Percentiles rank a stretch among this genome's conserved stretches.
These are phyloP conservation scores for Zygotorulaspora sp. DNA, from an alignment of 805 yeast species.

Conservation along the genomic window DNA sequence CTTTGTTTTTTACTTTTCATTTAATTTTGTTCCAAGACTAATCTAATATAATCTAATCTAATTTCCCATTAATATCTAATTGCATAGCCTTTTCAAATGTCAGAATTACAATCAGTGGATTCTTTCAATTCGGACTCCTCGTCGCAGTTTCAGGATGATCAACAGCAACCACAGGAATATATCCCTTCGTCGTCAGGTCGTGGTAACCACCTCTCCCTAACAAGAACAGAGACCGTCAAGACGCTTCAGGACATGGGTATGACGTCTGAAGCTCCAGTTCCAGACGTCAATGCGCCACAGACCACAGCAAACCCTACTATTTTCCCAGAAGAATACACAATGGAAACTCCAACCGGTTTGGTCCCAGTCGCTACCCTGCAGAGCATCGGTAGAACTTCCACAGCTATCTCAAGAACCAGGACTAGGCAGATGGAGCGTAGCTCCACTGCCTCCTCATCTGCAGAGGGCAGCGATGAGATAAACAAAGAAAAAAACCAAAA, in stretches of 20 bases:
- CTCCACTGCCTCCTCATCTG: slow-evolving; percentile 29
- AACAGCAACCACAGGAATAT: slow-evolving; percentile 28
- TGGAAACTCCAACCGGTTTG: slow-evolving; percentile 84
- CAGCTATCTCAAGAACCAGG: slow-evolving; percentile 37
- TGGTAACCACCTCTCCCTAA: slow-evolving; percentile 34
- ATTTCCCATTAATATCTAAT: neutral
- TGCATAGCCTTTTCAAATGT: slow-evolving; percentile 3
- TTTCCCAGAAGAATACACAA: slow-evolving; percentile 87
- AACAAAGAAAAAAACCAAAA: slow-evolving; percentile 21
- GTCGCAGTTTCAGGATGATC: slow-evolving; percentile 16
- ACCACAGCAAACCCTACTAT: slow-evolving; percentile 54
- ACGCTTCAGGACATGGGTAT: slow-evolving; percentile 63
- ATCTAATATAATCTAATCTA: neutral
- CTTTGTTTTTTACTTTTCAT: no score
- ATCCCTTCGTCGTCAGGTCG: slow-evolving; percentile 13
- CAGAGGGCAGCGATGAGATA: slow-evolving; percentile 22
- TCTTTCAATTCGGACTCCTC: slow-evolving; percentile 19
- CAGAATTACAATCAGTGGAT: slow-evolving; percentile 21
- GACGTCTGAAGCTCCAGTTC: slow-evolving; percentile 47
- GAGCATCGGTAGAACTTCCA: slow-evolving; percentile 53
- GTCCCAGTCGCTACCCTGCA: slow-evolving; percentile 76
- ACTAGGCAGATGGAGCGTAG: slow-evolving; percentile 34
- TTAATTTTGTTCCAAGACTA: no score
- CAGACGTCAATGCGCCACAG: slow-evolving; percentile 55
- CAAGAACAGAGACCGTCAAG: slow-evolving; percentile 68